phyloP scores from a whole-genome alignment of 2,329 filamentous ascomycete genomes.

The Cercospora berteroae region DNA sequence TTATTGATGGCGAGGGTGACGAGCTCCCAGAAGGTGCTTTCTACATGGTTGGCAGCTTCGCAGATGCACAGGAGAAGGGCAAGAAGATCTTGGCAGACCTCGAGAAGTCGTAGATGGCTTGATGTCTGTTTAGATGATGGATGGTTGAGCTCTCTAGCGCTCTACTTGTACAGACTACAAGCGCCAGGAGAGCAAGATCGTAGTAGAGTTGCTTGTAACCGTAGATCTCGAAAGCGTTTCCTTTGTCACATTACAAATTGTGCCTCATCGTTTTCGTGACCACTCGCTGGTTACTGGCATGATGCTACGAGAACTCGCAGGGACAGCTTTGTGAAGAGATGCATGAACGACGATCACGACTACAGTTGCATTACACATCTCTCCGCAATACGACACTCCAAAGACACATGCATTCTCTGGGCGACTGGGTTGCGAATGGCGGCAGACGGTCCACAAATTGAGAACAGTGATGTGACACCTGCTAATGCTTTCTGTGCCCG shows the following conservation, averaged over 20 bases:
- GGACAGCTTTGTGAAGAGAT: background rate
- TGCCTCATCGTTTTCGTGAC: background rate
- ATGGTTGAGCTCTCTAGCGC: conserved; percentile 27
- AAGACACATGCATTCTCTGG: background rate
- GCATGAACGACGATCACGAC: background rate
- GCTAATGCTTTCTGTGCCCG: background rate
- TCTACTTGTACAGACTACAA: conserved; percentile 31
- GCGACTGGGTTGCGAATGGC: background rate
- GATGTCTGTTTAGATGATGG: conserved; percentile 18
- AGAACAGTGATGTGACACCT: background rate
- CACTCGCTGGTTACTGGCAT: background rate
- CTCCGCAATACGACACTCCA: background rate
- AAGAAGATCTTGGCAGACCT: conserved; percentile 99
- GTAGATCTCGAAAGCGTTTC: conserved; percentile 33
- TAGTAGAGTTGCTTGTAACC: conserved; percentile 27
- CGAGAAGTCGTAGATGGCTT: conserved; percentile 48
- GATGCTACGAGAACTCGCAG: background rate
- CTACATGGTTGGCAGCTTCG: conserved; percentile 99
- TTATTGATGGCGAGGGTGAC: conserved; percentile 92
- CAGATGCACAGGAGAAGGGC: conserved; percentile 90
- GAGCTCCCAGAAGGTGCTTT: conserved; percentile 89
- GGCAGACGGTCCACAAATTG: background rate
- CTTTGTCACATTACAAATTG: conserved; percentile 19
- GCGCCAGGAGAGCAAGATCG: conserved; percentile 28
- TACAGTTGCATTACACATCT: background rate